phyloP scores from a whole-genome alignment of 192 early-diverging fungal genomes.

The Radiomyces spectabilis region DNA sequence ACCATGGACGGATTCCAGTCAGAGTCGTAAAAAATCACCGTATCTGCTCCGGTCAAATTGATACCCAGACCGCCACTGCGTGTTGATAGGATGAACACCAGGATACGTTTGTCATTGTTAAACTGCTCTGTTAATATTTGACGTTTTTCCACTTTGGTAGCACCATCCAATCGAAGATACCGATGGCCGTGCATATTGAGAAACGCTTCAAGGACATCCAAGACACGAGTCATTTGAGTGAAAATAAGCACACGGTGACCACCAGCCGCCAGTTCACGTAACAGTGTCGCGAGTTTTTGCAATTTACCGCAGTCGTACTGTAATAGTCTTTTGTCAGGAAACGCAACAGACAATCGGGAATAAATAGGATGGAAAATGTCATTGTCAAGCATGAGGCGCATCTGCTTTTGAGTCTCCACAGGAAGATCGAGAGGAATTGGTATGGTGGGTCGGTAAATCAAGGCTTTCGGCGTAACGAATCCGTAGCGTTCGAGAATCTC shows the following conservation, averaged over 20 bases:
- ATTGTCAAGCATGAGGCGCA: conserved; percentile 2
- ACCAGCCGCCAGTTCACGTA: conserved; percentile 47
- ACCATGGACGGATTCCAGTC: conserved; percentile 74
- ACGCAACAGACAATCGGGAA: conserved; percentile 63
- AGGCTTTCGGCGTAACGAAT: conserved; percentile 50
- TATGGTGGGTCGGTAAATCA: conserved; percentile 19
- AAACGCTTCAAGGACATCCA: conserved; percentile 61
- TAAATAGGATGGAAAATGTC: conserved; percentile 54
- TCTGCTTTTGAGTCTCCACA: conserved; percentile 12
- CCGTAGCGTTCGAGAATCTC: conserved; percentile 48
- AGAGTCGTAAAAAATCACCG: conserved; percentile 71
- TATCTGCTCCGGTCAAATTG: conserved; percentile 73
- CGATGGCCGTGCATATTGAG: conserved; percentile 60
- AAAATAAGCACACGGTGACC: conserved; percentile 59
- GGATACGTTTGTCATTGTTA: conserved; percentile 47
- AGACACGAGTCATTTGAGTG: conserved; percentile 61
- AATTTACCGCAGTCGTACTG: conserved; percentile 84
- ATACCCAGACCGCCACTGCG: conserved; percentile 72
- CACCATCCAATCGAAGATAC: conserved; percentile 54
- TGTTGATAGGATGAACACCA: conserved; percentile 54
- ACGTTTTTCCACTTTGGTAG: conserved; percentile 51
- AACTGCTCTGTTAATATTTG: conserved; percentile 52
- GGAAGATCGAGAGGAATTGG: conserved; percentile 4
- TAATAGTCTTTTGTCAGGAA: conserved; percentile 75
- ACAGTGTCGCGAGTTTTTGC: conserved; percentile 48